A percentile compares a stretch with the other conserved stretches of the same genome.
Evolutionary conservation across 2,329 filamentous ascomycete species (phyloP).

Genomic region (Apiospora sp.): DNA sequence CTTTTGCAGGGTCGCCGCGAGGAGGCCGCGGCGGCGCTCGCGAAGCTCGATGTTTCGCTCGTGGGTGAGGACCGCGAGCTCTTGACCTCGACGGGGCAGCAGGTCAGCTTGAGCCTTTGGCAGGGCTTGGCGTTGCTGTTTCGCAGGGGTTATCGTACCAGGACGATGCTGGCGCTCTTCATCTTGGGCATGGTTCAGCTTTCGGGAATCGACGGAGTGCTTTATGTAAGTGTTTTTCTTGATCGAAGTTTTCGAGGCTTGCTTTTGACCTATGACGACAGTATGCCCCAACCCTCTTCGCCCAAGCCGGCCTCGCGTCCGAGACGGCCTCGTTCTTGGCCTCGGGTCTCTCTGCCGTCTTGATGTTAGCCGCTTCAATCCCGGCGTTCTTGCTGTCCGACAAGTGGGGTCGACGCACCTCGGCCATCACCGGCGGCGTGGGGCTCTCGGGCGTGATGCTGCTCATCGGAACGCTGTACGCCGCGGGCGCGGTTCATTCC

Average conservation of each 20-base stretch:
- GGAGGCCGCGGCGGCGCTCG: constrained; percentile 54
- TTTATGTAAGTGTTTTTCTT: constrained; percentile 56
- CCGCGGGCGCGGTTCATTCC: constrained; percentile 50
- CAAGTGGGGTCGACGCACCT: constrained; percentile 63
- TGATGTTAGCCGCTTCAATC: constrained; percentile 65
- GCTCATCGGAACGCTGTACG: constrained; percentile 62
- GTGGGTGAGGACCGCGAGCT: constrained; percentile 55
- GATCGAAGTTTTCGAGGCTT: neutral
- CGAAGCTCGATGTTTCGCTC: constrained; percentile 53
- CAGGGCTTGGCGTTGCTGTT: constrained; percentile 45
- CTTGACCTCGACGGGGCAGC: constrained; percentile 41
- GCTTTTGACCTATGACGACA: constrained; percentile 33
- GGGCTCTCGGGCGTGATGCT: constrained; percentile 59
- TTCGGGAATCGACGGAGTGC: constrained; percentile 68
- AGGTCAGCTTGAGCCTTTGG: constrained; percentile 41
- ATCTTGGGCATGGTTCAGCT: constrained; percentile 67
- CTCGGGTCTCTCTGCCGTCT: constrained; percentile 65
- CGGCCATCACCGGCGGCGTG: constrained; percentile 61
- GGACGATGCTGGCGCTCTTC: constrained; percentile 48
- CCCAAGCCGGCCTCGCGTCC: constrained; percentile 64
- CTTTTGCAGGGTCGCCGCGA: constrained; percentile 53
- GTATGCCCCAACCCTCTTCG: constrained; percentile 69
- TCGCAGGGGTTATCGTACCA: constrained; percentile 48
- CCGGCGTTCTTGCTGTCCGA: constrained; percentile 65
- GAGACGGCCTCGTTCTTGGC: constrained; percentile 65